A percentile compares a stretch with the other conserved stretches of the same genome.
These are phyloP conservation scores for Leptodermis oblonga DNA, from an alignment of 257 asterid species.

Conservation along the genomic window DNA sequence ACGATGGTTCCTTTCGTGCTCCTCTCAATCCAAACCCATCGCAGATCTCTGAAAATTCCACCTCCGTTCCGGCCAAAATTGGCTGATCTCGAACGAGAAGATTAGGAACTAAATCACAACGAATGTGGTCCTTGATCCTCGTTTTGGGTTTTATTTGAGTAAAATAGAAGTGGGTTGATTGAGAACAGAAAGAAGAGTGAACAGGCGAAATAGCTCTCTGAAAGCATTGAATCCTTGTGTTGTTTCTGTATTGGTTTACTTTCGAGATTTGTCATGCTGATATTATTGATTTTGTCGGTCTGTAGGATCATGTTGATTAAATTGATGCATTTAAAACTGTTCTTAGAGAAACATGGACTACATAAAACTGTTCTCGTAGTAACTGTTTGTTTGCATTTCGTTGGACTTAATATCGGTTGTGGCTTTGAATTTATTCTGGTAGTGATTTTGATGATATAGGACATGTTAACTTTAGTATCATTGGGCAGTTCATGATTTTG, in stretches of 20 bases:
- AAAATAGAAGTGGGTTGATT: background rate
- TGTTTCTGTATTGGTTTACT: background rate
- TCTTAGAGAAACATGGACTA: background rate
- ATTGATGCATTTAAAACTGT: background rate
- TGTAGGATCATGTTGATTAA: background rate
- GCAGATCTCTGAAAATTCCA: constrained; percentile 11
- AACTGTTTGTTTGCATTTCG: background rate
- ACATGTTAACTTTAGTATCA: background rate
- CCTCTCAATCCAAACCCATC: constrained; percentile 47
- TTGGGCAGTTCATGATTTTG: background rate
- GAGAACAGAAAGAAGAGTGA: background rate
- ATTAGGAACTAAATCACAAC: background rate
- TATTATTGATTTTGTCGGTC: background rate
- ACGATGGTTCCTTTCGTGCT: constrained; percentile 38
- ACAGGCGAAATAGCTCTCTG: too few relatives aligned
- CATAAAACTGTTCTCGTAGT: background rate
- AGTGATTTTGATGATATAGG: background rate
- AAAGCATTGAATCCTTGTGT: background rate
- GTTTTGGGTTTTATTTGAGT: background rate
- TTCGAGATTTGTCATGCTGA: background rate
- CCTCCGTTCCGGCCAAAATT: constrained; percentile 32
- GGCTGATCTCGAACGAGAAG: constrained; percentile 24
- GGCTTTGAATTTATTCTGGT: background rate
- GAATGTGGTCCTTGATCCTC: background rate
- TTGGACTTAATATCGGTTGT: background rate